Percentiles rank a stretch among this genome's conserved stretches.
Evolutionary conservation across 768 basidiomycete genomes (phyloP).

Genomic region (Suillus weaverae): DNA sequence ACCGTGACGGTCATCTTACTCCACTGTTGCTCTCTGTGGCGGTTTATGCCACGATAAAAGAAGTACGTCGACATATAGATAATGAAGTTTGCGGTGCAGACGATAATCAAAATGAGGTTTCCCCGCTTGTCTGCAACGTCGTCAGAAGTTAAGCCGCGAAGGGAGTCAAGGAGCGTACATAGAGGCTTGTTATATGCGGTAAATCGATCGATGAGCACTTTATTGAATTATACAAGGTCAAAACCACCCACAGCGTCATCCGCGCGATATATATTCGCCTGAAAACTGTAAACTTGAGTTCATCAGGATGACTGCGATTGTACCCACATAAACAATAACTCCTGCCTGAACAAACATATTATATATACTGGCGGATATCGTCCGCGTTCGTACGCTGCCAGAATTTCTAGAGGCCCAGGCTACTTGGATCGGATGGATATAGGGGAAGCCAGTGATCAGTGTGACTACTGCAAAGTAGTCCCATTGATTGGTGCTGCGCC

Average conservation of each 20-base stretch:
- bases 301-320: background rate
- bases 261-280: constrained; percentile 56
- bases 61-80: constrained; percentile 51
- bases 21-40: constrained; percentile 51
- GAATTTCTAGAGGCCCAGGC: constrained; percentile 64
- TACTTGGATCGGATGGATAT: constrained; percentile 41
- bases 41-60: constrained; percentile 57
- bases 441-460: constrained; percentile 56
- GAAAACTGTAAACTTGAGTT: constrained; percentile 11
- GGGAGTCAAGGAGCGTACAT: constrained; percentile 15
- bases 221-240: background rate
- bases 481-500: constrained; percentile 51
- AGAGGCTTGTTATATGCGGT: constrained; percentile 16
- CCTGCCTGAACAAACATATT: constrained; percentile 68
- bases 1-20: constrained; percentile 49
- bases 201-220: background rate
- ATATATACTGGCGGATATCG: constrained; percentile 46
- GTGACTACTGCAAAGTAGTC: constrained; percentile 54
- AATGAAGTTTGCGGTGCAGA: constrained; percentile 53
- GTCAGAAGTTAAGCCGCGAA: background rate
- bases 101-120: constrained; percentile 55
- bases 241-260: constrained; percentile 43
- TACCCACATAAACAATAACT: constrained; percentile 46
- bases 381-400: constrained; percentile 56
- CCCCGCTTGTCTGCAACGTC: constrained; percentile 52